Percentiles rank a stretch among this genome's conserved stretches.
Conservation (phyloP, 257 asterid species). For the Linderniella brevidens region DNA sequence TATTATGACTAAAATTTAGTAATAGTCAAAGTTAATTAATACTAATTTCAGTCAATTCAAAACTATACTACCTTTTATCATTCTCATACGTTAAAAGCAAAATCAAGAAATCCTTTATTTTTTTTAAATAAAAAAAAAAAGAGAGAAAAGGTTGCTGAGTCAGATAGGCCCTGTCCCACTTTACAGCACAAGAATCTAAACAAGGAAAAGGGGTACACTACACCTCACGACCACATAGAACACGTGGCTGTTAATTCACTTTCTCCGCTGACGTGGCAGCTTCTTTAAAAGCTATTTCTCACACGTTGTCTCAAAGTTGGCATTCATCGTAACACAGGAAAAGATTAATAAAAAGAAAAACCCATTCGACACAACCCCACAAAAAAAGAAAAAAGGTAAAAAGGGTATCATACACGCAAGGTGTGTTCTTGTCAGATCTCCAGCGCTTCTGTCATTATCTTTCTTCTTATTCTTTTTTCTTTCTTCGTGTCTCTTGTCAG, state of each 20-base stretch:
- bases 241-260: slow-evolving; percentile 47
- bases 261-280: slow-evolving; percentile 43
- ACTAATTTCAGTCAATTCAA: too few species aligned
- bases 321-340: slow-evolving; percentile 2
- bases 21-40: too few species aligned
- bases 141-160: slow-evolving; percentile 23
- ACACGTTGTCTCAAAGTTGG: slow-evolving; percentile 15
- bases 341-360: slow-evolving; percentile 11
- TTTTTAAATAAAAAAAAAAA: too few species aligned
- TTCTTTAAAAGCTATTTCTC: slow-evolving; percentile 10
- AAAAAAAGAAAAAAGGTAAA: too few species aligned
- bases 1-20: too few species aligned
- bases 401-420: slow-evolving; percentile 7
- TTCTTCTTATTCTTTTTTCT: slow-evolving; percentile 1
- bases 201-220: slow-evolving; percentile 17
- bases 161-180: slow-evolving; percentile 15
- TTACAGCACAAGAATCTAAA: slow-evolving; percentile 25
- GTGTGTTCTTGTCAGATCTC: slow-evolving; percentile 54
- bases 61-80: too few species aligned
- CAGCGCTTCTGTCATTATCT: slow-evolving; percentile 12
- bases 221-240: slow-evolving; percentile 55
- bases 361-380: background rate
- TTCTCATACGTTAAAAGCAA: too few species aligned
- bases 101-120: slow-evolving; percentile 2
- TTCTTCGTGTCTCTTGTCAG: slow-evolving; percentile 1